Conservation (phyloP, 78 protist genomes). For the Monocercomonoides exilis region DNA sequence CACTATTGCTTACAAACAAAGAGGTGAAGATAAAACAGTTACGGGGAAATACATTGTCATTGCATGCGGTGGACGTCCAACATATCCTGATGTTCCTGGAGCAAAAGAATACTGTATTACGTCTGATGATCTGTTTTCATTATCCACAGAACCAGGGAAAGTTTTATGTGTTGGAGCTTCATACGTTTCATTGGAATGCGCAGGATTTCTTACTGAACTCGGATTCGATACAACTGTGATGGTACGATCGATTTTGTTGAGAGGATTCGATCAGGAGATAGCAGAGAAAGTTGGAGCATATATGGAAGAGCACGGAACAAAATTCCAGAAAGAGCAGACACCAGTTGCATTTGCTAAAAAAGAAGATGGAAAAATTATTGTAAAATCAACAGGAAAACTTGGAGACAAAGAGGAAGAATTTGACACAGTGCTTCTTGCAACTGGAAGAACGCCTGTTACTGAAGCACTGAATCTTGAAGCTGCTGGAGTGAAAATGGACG, state of each 20-base stretch:
- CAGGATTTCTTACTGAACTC: slow-evolving; percentile 73
- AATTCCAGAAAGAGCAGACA: slow-evolving; percentile 28
- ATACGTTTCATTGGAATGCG: slow-evolving; percentile 84
- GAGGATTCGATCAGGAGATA: slow-evolving; percentile 75
- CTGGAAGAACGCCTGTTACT: slow-evolving; percentile 66
- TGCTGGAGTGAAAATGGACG: slow-evolving; percentile 33
- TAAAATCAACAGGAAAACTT: background rate
- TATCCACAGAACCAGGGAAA: slow-evolving; percentile 63
- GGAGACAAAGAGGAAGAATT: slow-evolving; percentile 28
- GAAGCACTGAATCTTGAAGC: slow-evolving; percentile 41
- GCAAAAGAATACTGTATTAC: slow-evolving; percentile 67
- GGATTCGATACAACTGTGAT: slow-evolving; percentile 47
- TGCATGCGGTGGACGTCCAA: slow-evolving; percentile 80
- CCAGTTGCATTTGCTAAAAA: slow-evolving; percentile 34
- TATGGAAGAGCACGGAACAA: slow-evolving; percentile 58
- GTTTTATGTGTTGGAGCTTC: slow-evolving; percentile 76
- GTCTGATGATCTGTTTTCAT: slow-evolving; percentile 77
- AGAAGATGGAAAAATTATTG: background rate
- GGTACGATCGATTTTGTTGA: slow-evolving; percentile 43
- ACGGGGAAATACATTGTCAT: slow-evolving; percentile 57
- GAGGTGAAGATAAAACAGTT: slow-evolving; percentile 19
- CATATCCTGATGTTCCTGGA: slow-evolving; percentile 56
- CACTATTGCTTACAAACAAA: slow-evolving; percentile 40
- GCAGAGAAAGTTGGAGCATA: slow-evolving; percentile 46
- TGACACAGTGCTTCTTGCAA: slow-evolving; percentile 82